Evolutionary conservation across 495 filamentous ascomycete genomes (phyloP), one percentile per base, ranked within the genome.

Genomic region (Penicillium nucicola): DNA sequence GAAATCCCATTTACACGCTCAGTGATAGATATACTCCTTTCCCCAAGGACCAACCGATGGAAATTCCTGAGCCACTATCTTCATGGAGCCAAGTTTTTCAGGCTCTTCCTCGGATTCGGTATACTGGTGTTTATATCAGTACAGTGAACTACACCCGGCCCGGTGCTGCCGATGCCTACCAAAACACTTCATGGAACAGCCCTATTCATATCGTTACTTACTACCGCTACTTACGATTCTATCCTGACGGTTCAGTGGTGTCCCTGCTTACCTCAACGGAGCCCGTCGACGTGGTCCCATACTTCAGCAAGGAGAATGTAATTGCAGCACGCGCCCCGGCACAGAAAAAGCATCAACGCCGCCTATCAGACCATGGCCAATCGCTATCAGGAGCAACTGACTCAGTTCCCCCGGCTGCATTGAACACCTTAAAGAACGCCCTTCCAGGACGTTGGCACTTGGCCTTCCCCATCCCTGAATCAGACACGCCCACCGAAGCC

Each of bases 151-250:
- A 98, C 68, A 83, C 87, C 28, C 87, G 93, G 2, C 71, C 89
- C 2, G 93, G 93, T 42, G 84, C 84, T 59, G 68, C 82, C 56
- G 68, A 79, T 54, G 53, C 72, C 52, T 71, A 77, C 68, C 70
- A 79, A 64, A 67, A 64, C 64, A 44, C 84, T 56, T 62, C 77
- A 1, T 95, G 89, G 89, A 84, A 84, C 62, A 85, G 81, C 17
- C 93, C 95, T 11, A 87, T 97, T 15, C 91, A 92, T 61, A 96
- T 97, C 44, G 91, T 98, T 31, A 98, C 93, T 0, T 98, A 97
- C 70, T 97, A 93, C 73, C 88, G 93, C 32, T 98, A 97, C 65
- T 77, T 98, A 0, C 87, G 93, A 11, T 93, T 97, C 70, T 96
- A 95, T 73, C 87, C 90, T 17, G 87, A 97, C 68, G 93, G 93